Base-by-base conservation (phyloP, 495 filamentous ascomycete species). In the Hypomontagnella monticulosa region DNA sequence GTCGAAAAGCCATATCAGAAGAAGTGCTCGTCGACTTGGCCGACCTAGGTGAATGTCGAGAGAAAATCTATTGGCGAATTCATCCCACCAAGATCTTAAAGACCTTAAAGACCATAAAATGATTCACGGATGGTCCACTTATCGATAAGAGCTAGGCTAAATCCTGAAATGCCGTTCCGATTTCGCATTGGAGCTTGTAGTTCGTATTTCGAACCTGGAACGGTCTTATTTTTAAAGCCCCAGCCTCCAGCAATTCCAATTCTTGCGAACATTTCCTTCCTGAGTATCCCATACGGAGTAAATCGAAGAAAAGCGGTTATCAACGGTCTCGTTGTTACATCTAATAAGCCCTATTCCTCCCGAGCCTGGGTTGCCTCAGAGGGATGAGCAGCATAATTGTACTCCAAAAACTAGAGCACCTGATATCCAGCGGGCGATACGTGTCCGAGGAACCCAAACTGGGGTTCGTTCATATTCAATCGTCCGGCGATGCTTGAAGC, bases 1-100 rank as follows among this genome's bases (percentile, higher is more conserved):
- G 40, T 58, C 69, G 61, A 33, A 66, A 47, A 36, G 68, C 65
- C 71, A 73, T 73, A 19, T 44, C 49, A 34, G 12, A 41, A 1
- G n/a, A 14, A 6, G 33, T 43, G 15, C 20, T 34, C 6, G 20
- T 43, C 38, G 37, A 61, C 14, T 52, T 46, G 20, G 48, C 41
- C 15, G 43, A 19, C 49, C 32, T 47, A 8, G 15, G 10, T 33
- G 34, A 34, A 43, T 52, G 30, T 8, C 27, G 14, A 16, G 8
- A 30, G 18, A 46, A 20, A 9, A 37, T 18, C 27, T 12, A 18
- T 57, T 52, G 52, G 60, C 23, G 60, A 41, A 42, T 11, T 19
- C 12, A 40, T 40, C 33, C 49, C 49, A 27, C 49, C 23, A 27
- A 27, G 23, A 27, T 20, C 30, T 4, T 33, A 23, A 12, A 50